Conservation (phyloP, 768 basidiomycete genomes). For the Lentinus tigrinus region DNA sequence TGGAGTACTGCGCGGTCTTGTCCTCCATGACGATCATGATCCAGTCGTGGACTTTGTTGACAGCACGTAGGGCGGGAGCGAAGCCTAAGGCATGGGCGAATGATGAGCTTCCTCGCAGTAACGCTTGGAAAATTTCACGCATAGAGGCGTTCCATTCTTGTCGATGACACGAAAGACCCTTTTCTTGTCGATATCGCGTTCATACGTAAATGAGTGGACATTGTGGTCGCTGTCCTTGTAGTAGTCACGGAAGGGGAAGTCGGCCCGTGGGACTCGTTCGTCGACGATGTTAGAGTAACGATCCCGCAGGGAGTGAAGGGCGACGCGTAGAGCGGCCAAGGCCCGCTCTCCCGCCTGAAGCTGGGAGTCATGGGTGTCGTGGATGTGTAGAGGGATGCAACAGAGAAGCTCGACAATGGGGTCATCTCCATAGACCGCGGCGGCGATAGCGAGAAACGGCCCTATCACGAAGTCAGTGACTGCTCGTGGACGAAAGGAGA, state of each 20-base stretch:
- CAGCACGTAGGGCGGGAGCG: neutral
- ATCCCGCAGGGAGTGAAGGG: neutral
- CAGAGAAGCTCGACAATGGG: neutral
- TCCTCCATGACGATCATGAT: constrained; percentile 6
- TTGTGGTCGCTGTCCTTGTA: neutral
- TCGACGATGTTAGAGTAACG: neutral
- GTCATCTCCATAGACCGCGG: neutral
- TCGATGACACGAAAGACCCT: neutral
- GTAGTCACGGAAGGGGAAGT: neutral
- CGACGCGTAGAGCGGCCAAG: neutral
- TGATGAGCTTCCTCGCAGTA: neutral
- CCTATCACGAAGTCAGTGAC: neutral
- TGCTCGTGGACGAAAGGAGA: neutral
- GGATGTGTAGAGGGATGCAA: neutral
- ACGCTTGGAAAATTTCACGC: neutral
- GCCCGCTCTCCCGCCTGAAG: neutral
- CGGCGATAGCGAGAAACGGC: neutral
- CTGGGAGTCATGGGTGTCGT: neutral
- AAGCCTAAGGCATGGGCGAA: neutral
- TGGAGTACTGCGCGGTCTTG: neutral
- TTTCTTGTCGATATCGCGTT: neutral
- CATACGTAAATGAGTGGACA: neutral
- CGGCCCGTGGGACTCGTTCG: neutral
- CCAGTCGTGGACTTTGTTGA: neutral
- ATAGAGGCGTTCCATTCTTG: neutral